A percentile compares a stretch with the other conserved stretches of the same genome.
phyloP scores from a whole-genome alignment of 306 rosid genomes.

The Cucumis melo region DNA sequence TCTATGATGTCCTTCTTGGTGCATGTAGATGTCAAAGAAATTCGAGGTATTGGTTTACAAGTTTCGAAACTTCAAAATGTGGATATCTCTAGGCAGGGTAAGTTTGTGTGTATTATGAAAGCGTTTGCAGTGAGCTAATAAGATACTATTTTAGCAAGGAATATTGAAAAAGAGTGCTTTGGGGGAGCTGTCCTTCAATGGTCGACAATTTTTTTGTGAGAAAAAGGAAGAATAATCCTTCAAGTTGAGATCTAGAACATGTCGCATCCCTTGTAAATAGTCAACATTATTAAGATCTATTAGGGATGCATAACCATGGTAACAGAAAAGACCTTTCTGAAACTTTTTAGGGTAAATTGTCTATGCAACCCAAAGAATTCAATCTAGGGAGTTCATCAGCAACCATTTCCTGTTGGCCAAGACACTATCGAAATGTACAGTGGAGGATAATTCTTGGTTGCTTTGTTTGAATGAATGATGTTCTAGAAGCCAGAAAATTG shows the following conservation, averaged over 20 bases:
- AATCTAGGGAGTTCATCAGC: not conserved
- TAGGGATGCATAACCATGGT: not conserved
- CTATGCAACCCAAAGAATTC: not conserved
- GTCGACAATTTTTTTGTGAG: not conserved
- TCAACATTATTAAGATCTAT: not conserved
- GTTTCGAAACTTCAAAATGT: conserved; percentile 73
- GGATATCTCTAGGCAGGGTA: conserved; percentile 64
- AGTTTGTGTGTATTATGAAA: not conserved
- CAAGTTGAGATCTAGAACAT: not conserved
- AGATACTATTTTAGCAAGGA: not conserved
- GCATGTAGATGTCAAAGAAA: conserved; percentile 69
- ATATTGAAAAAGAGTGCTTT: not conserved
- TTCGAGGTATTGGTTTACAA: conserved; percentile 91
- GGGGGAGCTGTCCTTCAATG: not conserved
- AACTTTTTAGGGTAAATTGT: not conserved
- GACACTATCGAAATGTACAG: not conserved
- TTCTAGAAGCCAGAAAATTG: not conserved
- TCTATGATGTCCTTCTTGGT: conserved; percentile 11
- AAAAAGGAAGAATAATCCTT: not conserved
- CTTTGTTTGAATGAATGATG: not conserved
- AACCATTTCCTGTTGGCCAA: not conserved
- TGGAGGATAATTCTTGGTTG: not conserved
- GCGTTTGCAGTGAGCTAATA: not conserved
- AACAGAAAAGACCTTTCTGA: not conserved
- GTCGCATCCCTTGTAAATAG: not conserved